Base-by-base conservation (phyloP, 495 filamentous ascomycete species). In the Penicillium arizonense region DNA sequence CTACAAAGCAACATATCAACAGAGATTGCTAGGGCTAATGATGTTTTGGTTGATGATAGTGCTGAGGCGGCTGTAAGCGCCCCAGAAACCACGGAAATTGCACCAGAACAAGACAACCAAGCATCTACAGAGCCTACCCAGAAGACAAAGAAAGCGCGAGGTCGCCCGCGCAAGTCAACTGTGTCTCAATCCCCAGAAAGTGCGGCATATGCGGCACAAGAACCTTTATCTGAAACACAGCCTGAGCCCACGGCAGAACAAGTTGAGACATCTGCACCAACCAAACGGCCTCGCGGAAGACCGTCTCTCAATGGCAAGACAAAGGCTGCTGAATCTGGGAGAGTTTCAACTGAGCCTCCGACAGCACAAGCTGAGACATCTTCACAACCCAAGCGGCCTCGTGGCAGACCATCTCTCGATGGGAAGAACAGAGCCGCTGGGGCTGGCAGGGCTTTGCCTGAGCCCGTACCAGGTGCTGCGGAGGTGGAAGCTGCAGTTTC, bases 231-330 rank as follows among this genome's bases (percentile, higher is more conserved):
- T 5, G 21, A 37, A 43, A 21, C 30, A 23, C 35, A 20, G 42
- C 2, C 16, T 20, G 45, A 50, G 18, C 26, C 28, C 4, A 21
- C 5, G 12, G 13, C 32, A 24, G 16, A 23, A 13, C 23, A 32
- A 8, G 14, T 40, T 37, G 34, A 51, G 38, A 13, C 39, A 36
- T 6, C 28, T 3, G 30, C 53, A 9, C 49, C 49, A 36, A 5
- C 44, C 13, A 59, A 59, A 38, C 47, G 44, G 16, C 11, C 43
- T 21, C 57, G 57, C 14, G 48, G 57, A 5, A 52, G 52, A 40
- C 47, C 52, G n/a, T 52, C 52, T 6, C 35, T 45, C 30, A 16
- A 48, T 12, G 44, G 35, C 5, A 46, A 28, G 33, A 6, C 32
- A 5, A 16, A 34, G 12, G 32, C 39, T 18, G 50, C 10, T n/a